Evolutionary conservation across 257 asterid species (phyloP).

Genomic region (Solanum acaule): DNA sequence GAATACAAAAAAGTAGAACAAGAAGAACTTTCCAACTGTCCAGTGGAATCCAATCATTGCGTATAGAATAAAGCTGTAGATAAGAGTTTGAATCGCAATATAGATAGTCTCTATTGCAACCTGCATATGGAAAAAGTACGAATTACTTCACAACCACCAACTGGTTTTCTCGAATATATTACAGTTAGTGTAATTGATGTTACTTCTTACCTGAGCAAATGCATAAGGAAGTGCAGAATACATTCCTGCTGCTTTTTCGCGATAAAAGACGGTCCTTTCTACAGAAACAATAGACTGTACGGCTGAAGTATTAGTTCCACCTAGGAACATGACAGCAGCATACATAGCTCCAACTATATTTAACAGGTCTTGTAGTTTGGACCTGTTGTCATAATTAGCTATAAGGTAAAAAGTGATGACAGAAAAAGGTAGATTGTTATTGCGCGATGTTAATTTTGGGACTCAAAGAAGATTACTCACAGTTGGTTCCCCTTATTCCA

Average conservation of each 20-base stretch:
- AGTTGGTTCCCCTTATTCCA: constrained; percentile 58
- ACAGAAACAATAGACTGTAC: constrained; percentile 74
- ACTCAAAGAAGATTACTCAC: constrained; percentile 27
- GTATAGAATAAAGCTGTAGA: constrained; percentile 70
- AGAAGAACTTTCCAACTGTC: constrained; percentile 41
- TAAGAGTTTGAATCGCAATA: constrained; percentile 42
- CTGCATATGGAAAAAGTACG: constrained; percentile 16
- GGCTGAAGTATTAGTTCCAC: constrained; percentile 63
- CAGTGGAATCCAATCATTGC: constrained; percentile 80
- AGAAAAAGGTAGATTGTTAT: not conserved
- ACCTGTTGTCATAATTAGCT: constrained; percentile 24
- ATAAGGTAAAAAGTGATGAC: not conserved
- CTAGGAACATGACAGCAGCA: constrained; percentile 72
- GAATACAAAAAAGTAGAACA: constrained; percentile 63
- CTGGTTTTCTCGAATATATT: not conserved
- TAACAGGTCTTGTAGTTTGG: constrained; percentile 55
- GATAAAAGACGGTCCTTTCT: constrained; percentile 72
- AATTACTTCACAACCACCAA: not conserved
- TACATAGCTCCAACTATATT: constrained; percentile 77
- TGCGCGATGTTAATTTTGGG: not conserved
- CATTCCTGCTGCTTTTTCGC: constrained; percentile 86
- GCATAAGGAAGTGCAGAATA: constrained; percentile 82
- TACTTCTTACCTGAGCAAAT: constrained; percentile 35
- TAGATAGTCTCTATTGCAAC: constrained; percentile 63
- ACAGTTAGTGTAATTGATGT: not conserved